These are phyloP conservation scores for Ceriops zippeliana DNA, from an alignment of 345 rosid genomes.

Conservation along the genomic window DNA sequence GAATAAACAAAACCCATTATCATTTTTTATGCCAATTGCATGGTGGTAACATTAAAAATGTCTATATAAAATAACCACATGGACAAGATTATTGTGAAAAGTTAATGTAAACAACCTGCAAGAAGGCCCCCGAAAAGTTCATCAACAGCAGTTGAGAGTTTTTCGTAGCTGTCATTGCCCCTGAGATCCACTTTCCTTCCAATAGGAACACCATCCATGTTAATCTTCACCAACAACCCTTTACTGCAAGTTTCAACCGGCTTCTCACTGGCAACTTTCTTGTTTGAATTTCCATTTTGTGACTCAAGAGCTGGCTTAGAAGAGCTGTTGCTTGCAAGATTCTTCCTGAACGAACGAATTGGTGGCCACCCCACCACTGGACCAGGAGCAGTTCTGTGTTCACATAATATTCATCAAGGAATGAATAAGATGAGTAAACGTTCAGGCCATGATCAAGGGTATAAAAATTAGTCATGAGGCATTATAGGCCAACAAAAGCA, in stretches of 20 bases:
- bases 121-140: constrained; percentile 89
- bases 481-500: not conserved
- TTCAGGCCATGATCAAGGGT: not conserved
- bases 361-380: constrained; percentile 99
- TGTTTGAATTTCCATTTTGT: constrained; percentile 37
- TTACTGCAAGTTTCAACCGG: constrained; percentile 36
- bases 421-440: constrained; percentile 3
- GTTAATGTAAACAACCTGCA: constrained; percentile 48
- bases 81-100: not conserved
- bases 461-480: not conserved
- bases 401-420: constrained; percentile 3
- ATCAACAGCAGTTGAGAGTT: constrained; percentile 81
- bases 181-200: constrained; percentile 97
- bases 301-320: constrained; percentile 53
- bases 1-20: constrained; percentile 2
- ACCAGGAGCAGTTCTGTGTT: constrained; percentile 82
- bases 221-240: constrained; percentile 83
- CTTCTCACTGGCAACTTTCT: constrained; percentile 31
- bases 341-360: constrained; percentile 82
- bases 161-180: constrained; percentile 72
- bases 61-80: not conserved
- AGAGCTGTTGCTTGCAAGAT: constrained; percentile 63
- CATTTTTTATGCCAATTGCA: constrained; percentile 2
- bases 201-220: constrained; percentile 96
- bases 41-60: not conserved